Evolutionary conservation across 2,329 filamentous ascomycete species (phyloP).

Genomic region (Fusarium sp.): DNA sequence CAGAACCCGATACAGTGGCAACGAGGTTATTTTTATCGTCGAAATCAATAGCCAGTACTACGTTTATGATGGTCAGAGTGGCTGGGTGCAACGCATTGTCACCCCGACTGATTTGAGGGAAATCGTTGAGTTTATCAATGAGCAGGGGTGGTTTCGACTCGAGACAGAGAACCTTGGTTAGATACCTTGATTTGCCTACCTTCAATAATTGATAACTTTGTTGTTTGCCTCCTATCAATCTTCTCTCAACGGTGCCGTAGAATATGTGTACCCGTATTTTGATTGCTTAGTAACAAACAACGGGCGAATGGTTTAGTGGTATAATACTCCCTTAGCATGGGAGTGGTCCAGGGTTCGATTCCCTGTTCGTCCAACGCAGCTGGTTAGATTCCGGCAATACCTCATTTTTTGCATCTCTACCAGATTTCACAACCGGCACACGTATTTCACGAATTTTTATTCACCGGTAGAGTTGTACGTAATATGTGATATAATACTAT

Average conservation of each 20-base stretch:
- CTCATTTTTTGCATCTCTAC: neutral
- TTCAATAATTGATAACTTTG: neutral
- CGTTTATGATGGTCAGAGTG: neutral
- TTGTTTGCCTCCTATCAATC: neutral
- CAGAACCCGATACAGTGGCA: neutral
- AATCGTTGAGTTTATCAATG: neutral
- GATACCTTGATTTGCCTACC: no score
- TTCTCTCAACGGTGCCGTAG: no score
- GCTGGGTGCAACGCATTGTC: neutral
- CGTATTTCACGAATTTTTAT: neutral
- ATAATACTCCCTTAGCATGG: neutral
- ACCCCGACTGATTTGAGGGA: neutral
- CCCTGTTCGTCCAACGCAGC: neutral
- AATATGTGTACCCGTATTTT: accelerated
- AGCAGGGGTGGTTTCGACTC: neutral
- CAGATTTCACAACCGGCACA: no score
- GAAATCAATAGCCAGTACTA: neutral
- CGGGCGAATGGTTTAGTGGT: neutral
- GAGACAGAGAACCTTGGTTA: neutral
- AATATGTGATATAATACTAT: neutral
- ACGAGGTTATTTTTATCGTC: neutral
- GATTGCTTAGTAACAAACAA: neutral
- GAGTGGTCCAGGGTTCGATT: neutral
- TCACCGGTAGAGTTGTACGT: neutral
- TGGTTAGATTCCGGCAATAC: neutral